phyloP scores from a whole-genome alignment of 306 rosid species.

The Ziziphus jujuba region DNA sequence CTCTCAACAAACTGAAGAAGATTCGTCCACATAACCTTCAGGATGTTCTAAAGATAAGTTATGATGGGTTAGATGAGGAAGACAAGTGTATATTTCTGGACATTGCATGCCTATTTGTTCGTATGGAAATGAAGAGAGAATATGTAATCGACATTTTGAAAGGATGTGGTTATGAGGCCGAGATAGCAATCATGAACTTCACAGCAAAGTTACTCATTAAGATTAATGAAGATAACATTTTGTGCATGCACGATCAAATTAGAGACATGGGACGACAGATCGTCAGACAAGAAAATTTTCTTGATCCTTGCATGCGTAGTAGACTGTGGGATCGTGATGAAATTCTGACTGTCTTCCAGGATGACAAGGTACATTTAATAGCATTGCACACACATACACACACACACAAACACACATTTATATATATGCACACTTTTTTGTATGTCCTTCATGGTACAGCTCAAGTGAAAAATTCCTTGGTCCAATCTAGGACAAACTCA shows the following conservation, averaged over 20 bases:
- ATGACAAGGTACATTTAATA: slow-evolving; percentile 32
- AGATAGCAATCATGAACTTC: slow-evolving; percentile 36
- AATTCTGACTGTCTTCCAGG: slow-evolving; percentile 42
- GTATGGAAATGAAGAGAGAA: slow-evolving; percentile 41
- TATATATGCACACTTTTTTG: too few species aligned
- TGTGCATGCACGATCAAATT: slow-evolving; percentile 74
- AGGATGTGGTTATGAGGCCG: slow-evolving; percentile 61
- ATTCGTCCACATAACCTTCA: slow-evolving; percentile 49
- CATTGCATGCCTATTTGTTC: slow-evolving; percentile 54
- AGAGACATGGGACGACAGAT: slow-evolving; percentile 75
- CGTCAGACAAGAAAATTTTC: slow-evolving; percentile 31
- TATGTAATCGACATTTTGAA: slow-evolving; percentile 48
- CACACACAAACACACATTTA: too few species aligned
- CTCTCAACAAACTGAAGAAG: slow-evolving; percentile 32
- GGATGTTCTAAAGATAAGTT: slow-evolving; percentile 63
- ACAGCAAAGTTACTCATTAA: slow-evolving; percentile 51
- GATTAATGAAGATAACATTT: slow-evolving; percentile 22
- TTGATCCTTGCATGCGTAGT: slow-evolving; percentile 47
- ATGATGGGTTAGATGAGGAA: slow-evolving; percentile 41
- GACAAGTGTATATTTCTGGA: slow-evolving; percentile 58
- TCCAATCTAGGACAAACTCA: too few species aligned
- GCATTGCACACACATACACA: background rate
- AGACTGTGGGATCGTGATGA: slow-evolving; percentile 59
- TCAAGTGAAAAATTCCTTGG: too few species aligned
- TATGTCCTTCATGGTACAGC: too few species aligned